Evolutionary conservation across 1,139 yeast genomes (phyloP), one percentile per base, ranked within the genome.

Genomic region (Taiozyma sp.): DNA sequence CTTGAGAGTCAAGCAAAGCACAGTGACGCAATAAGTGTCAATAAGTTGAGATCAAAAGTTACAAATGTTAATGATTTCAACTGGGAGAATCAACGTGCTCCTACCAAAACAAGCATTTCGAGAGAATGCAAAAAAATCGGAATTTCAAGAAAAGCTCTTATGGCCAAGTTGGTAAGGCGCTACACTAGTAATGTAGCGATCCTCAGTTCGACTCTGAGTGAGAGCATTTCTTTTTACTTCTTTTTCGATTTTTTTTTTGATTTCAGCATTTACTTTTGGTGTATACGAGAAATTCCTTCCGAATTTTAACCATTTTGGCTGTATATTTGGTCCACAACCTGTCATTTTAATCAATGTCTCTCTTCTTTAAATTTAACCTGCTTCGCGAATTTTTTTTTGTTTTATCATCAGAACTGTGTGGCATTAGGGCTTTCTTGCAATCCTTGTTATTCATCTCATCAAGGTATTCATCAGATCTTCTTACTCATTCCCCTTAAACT

Each of bases 141-240:
- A 29, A 46, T 30, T 34, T 83, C 83, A 88, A 81, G 46, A 45
- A n/a, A 10, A 55, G 69, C 69, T 66, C 65, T 65, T 68, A 67
- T 68, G 71, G 71, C 70, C 71, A 67, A 68, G 70, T 66, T 68
- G 70, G 71, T 67, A 68, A 68, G 70, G 71, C 70, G 70, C 70
- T 65, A 67, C 70, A 68, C 71, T 68, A 68, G 70, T 68, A 67
- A 67, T 67, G 71, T 67, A 65, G 70, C 68, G 70, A 67, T 67
- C 70, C 62, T 80, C 87, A 83, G 88, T 83, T 83, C 88, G 84
- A 83, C 74, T 82, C 87, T 81, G 86, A 81, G 80, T 80, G 83
- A 79, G 79, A 84, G 86, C 87, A 81, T 58, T 62, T 61, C 56
- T 69, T 72, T 71, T 52, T 24, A 6, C 6, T 61, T 56, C 68